These are phyloP conservation scores for Septoria linicola DNA, from an alignment of 2,329 filamentous ascomycete genomes.

Conservation along the genomic window DNA sequence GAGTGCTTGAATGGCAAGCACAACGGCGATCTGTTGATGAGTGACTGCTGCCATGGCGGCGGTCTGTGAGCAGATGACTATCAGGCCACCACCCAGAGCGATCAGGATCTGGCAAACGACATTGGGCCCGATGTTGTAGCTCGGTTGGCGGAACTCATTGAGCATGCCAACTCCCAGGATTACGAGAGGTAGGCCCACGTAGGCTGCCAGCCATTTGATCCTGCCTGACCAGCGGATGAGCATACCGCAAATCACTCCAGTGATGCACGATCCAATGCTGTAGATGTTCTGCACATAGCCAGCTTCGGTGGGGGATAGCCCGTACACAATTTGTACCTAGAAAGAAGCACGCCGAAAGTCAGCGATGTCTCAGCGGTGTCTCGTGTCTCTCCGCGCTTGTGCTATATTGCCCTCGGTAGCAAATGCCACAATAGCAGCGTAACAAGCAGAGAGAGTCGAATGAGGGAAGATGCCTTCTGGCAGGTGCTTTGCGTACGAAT, in stretches of 20 bases:
- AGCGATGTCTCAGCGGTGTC: too few species aligned
- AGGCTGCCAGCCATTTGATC: slow-evolving; percentile 36
- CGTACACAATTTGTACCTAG: slow-evolving; percentile 43
- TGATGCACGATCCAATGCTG: slow-evolving; percentile 36
- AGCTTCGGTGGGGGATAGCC: slow-evolving; percentile 34
- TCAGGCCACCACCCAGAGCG: slow-evolving; percentile 32
- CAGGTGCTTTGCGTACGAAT: too few species aligned
- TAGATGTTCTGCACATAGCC: slow-evolving; percentile 44
- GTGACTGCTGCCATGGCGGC: slow-evolving; percentile 38
- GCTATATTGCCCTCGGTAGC: too few species aligned
- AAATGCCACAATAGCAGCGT: too few species aligned
- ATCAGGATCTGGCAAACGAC: slow-evolving; percentile 47
- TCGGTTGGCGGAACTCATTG: slow-evolving; percentile 40
- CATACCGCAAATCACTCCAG: slow-evolving; percentile 31
- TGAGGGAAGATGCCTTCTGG: too few species aligned
- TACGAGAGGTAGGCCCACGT: slow-evolving; percentile 33
- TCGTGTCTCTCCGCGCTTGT: too few species aligned
- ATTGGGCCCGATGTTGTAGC: slow-evolving; percentile 38
- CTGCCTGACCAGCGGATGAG: slow-evolving; percentile 37
- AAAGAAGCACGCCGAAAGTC: too few species aligned
- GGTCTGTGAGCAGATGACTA: slow-evolving; percentile 37
- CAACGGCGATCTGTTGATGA: slow-evolving; percentile 39
- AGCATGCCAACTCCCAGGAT: slow-evolving; percentile 30
- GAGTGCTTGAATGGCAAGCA: slow-evolving; percentile 35
- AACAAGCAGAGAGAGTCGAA: too few species aligned